phyloP scores from a whole-genome alignment of 139 green algal genomes.

The Zygnema cylindricum region DNA sequence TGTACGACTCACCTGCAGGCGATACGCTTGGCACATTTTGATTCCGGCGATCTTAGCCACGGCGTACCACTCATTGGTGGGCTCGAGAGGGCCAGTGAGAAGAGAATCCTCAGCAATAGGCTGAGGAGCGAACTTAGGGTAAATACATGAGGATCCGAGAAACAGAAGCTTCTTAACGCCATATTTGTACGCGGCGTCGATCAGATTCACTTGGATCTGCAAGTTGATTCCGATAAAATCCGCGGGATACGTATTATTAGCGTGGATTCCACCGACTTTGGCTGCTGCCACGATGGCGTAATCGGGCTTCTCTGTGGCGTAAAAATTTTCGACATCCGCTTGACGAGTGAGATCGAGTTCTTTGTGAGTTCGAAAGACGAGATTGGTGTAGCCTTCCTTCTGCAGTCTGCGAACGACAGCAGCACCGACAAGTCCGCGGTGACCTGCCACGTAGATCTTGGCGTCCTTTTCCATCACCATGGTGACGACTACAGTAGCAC shows the following conservation, averaged over 20 bases:
- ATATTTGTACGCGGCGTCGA: constrained; percentile 51
- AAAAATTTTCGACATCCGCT: constrained; percentile 56
- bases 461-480: constrained; percentile 53
- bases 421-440: constrained; percentile 48
- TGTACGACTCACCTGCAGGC: constrained; percentile 20
- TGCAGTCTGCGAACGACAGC: constrained; percentile 44
- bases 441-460: constrained; percentile 55
- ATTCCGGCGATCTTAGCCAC: constrained; percentile 67
- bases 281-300: constrained; percentile 65
- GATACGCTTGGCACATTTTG: constrained; percentile 66
- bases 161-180: constrained; percentile 66
- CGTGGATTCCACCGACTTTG: constrained; percentile 64
- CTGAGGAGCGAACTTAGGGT: constrained; percentile 64
- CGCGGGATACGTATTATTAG: constrained; percentile 61
- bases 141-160: constrained; percentile 67
- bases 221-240: constrained; percentile 68
- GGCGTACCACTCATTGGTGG: constrained; percentile 67
- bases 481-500: no score
- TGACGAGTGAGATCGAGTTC: constrained; percentile 64
- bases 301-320: constrained; percentile 39
- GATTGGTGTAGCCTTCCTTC: constrained; percentile 50
- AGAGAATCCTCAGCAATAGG: constrained; percentile 63
- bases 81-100: constrained; percentile 63
- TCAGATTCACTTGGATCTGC: constrained; percentile 61
- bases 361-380: constrained; percentile 44